Evolutionary conservation across 73 alveolate species (phyloP), one percentile per base, ranked within the genome.

Genomic region (Paramecium octaurelia): DNA sequence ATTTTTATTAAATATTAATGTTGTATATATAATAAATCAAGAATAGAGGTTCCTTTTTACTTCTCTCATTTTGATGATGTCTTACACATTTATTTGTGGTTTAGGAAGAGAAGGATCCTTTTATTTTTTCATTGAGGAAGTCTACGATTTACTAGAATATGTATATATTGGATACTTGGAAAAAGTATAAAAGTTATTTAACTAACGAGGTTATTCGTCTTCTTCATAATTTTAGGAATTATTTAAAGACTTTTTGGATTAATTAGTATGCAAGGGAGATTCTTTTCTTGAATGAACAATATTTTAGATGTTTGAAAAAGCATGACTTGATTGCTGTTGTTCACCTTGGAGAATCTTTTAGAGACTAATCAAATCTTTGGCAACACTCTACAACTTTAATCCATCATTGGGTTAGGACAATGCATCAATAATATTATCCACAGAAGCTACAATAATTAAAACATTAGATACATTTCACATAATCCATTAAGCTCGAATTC

Each of bases 71-170:
- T 80, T 80, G 10, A 80, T 80, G 12, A 80, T 80, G 0, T 80
- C 91, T 23, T 40, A 43, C 0, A 46, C 76, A 42, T 80, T 80
- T 6, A 80, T 80, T 46, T 80, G 48, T 24, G 91, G 91, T 48
- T 46, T 80, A 24, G 91, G 91, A 24, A 80, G 75, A 24, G 70
- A 80, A 24, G 91, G 91, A 80, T 80, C 91, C 24, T 80, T 80
- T 24, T 48, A 21, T 48, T 80, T 80, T 21, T 80, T 80, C 70
- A 42, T 43, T 10, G 64, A 31, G 10, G 76, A 42, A 38, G 75
- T 21, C 29, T 80, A 48, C 10, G 70, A 42, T 43, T 80, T 80
- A 46, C 91, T 80, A 80, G 1, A 44, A 34, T 34, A 75, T 40
- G 16, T 40, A 35, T 75, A 38, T 18, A 29, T 75, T 35, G 8